These are phyloP conservation scores for Exophiala aquamarina DNA, from an alignment of 2,329 filamentous ascomycete species.

Conservation along the genomic window DNA sequence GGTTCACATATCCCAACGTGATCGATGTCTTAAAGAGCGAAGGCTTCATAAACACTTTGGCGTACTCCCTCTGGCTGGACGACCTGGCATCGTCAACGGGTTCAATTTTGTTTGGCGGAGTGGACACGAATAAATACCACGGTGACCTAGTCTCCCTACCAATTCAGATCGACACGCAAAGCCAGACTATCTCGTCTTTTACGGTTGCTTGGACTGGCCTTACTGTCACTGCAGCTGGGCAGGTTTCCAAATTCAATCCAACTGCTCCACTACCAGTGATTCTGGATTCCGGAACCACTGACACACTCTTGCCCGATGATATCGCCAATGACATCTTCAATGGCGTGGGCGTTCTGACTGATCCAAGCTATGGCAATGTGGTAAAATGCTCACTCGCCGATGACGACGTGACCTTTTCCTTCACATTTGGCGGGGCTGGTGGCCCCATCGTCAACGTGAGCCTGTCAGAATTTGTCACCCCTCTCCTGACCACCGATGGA, in stretches of 20 bases:
- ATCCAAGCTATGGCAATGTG: constrained; percentile 35
- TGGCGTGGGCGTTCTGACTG: constrained; percentile 55
- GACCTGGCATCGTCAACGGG: constrained; percentile 62
- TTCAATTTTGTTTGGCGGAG: constrained; percentile 75
- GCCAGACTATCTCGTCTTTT: constrained; percentile 49
- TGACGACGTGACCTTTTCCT: constrained; percentile 44
- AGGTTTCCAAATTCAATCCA: constrained; percentile 40
- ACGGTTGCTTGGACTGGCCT: constrained; percentile 47
- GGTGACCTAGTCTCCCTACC: constrained; percentile 64
- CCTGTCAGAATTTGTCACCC: constrained; percentile 59
- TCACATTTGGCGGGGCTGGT: constrained; percentile 52
- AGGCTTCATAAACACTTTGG: constrained; percentile 51
- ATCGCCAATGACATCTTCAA: constrained; percentile 56
- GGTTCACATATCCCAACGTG: constrained; percentile 57
- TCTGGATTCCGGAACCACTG: constrained; percentile 73
- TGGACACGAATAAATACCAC: constrained; percentile 71
- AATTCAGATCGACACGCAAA: constrained; percentile 53
- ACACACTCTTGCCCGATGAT: constrained; percentile 67
- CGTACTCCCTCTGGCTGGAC: constrained; percentile 39
- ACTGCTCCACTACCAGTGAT: constrained; percentile 52
- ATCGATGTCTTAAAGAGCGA: constrained; percentile 64
- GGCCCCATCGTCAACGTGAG: constrained; percentile 35
- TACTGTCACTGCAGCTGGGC: constrained; percentile 21
- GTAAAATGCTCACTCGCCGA: constrained; percentile 44
- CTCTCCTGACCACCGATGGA: constrained; percentile 49